Evolutionary conservation across 1,284 basidiomycete species (phyloP), one percentile per base, ranked within the genome.

Genomic region (Polyporus tsugae): DNA sequence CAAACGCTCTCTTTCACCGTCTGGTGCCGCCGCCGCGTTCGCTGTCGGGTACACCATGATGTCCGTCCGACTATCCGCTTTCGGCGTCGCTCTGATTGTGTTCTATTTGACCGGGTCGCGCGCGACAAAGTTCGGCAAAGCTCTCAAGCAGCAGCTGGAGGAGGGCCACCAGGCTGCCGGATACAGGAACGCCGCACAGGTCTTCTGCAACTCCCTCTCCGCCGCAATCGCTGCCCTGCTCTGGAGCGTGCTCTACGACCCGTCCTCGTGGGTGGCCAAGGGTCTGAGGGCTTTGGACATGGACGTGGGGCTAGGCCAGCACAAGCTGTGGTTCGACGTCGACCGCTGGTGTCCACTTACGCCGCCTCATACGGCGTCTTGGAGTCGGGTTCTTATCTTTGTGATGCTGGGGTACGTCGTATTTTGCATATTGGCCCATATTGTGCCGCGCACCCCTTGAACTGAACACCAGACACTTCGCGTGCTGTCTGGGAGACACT

Each of bases 101-200:
- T 95, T 98, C 80, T 97, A 97, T 79, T 83, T 96, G 22, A 75
- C 90, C 0, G 96, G 92, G 0, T 95, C 93, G 62, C 85, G 89
- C 62, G 96, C 95, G 0, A 98, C 96, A 6, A 96, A 95, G 86
- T 91, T 91, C 68, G 89, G 93, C 29, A 90, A 89, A 75, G 78
- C 83, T 60, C 81, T 81, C 63, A 99, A 98, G 79, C 88, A 88
- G 1, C 81, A 81, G 68, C 84, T 97, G 35, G 97, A 99, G 78
- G 93, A 93, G 60, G 93, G 90, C 0, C 89, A 92, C 72, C 87
- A 91, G 57, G 87, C 87, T 59, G 85, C 81, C 0, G 92, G 91
- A 0, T 91, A 96, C 77, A 84, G 96, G 35, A 87, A 83, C 36
- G 91, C 88, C 15, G 86, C 88, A 78, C 96, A 98, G 80, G 95